Base-by-base conservation (phyloP, 805 yeast species). In the Candida gorgasii region DNA sequence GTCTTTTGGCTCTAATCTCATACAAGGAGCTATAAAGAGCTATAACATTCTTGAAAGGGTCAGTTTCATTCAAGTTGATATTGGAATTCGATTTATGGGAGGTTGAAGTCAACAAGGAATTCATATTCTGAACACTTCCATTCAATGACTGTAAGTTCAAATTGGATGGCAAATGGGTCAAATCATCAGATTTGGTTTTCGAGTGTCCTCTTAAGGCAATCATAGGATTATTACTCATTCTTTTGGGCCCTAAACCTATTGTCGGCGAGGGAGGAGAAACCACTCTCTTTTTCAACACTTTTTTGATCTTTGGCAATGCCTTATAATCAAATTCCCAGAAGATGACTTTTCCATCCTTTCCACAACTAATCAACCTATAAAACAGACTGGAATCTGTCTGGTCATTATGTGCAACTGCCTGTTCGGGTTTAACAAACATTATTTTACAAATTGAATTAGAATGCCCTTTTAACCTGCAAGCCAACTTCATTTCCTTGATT, bases 301-400 rank as follows among this genome's bases (percentile, higher is more conserved):
- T 53, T 37, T 67, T 68, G 5, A 66, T 55, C 39, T 63, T 61
- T 4, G 72, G 69, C 18, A 70, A 54, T 3, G 73, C 71, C 43
- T 65, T 66, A 45, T 63, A 63, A 45, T 70, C 73, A 52, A 70
- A 68, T 41, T 70, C 75, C 75, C 75, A 70, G 12, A 68, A 45
- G n/a, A 67, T 56, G 5, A 67, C 55, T 40, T 65, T 63, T 1
- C 72, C 73, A 46, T 70, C 75, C 42, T 49, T 52, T 1, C 74
- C 75, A 49, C 68, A 60, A 37, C 70, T 62, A 2, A 67, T 50
- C 30, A 69, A 45, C 42, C 63, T 63, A 48, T 69, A 69, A 3
- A 57, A 48, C 44, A 52, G 56, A 18, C 36, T 42, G 17, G 43
- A 39, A 3, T 42, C 40, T n/a, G 29, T 38, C 4, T 22, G 8